A percentile compares a stretch with the other conserved stretches of the same genome.
Evolutionary conservation across 768 basidiomycete genomes (phyloP).

Genomic region (Xanthoconium purpureum): DNA sequence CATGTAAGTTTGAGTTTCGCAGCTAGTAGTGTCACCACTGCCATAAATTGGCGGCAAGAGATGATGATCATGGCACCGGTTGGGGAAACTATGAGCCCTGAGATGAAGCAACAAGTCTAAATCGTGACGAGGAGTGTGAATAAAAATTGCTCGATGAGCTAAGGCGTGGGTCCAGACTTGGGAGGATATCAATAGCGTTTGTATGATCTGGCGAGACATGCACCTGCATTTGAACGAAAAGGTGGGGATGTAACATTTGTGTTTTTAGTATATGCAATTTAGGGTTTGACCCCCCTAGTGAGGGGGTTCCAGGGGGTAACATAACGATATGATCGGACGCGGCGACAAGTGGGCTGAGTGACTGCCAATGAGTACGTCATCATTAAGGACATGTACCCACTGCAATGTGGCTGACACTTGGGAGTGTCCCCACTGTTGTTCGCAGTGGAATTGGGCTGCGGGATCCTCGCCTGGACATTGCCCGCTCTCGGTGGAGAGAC

Average conservation of each 20-base stretch:
- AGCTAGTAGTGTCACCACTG: too few relatives aligned
- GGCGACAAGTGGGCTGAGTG: neutral
- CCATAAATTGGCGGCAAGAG: too few relatives aligned
- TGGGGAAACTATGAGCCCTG: too few relatives aligned
- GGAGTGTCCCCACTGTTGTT: neutral
- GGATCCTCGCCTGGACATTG: slow-evolving; percentile 10
- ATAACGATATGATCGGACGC: slow-evolving; percentile 2
- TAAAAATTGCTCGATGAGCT: too few relatives aligned
- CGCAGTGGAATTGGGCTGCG: neutral
- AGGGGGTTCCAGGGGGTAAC: slow-evolving; percentile 5
- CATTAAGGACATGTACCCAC: neutral
- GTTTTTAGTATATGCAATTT: neutral
- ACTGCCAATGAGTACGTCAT: slow-evolving; percentile 3
- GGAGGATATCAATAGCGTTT: too few relatives aligned
- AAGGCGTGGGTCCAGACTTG: too few relatives aligned
- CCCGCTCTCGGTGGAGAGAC: neutral
- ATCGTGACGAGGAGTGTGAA: too few relatives aligned
- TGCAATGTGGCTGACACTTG: slow-evolving; percentile 5
- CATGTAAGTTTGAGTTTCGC: too few relatives aligned
- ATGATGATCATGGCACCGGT: too few relatives aligned
- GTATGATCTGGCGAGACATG: too few relatives aligned
- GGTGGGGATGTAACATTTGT: too few relatives aligned
- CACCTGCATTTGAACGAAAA: neutral
- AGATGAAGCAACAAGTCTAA: too few relatives aligned
- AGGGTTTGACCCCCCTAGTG: neutral